A percentile compares a stretch with the other conserved stretches of the same genome.
Conservation (phyloP, 1,284 basidiomycete genomes). For the Hemileia vastatrix region DNA sequence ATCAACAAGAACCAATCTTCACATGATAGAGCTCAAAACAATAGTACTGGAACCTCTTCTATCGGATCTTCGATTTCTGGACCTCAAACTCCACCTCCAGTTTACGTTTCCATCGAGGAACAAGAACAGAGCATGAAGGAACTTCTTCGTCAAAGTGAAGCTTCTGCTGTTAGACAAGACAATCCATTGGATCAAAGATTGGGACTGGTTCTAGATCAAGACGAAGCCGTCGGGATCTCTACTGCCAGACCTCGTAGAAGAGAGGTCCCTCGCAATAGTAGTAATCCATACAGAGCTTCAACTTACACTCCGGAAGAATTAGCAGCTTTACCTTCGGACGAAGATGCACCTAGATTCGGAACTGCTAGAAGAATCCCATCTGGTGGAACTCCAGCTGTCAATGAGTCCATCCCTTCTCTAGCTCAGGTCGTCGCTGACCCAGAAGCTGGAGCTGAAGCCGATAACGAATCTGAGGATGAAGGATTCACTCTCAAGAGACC, state of each 20-base stretch:
- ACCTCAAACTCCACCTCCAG: background rate
- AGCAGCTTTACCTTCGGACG: conserved; percentile 10
- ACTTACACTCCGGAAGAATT: conserved; percentile 33
- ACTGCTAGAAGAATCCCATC: background rate
- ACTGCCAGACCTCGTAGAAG: background rate
- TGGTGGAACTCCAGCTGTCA: background rate
- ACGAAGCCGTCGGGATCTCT: background rate
- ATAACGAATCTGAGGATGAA: background rate
- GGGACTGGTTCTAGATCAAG: background rate
- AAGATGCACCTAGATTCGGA: background rate
- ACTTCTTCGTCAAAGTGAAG: background rate
- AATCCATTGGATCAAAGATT: background rate
- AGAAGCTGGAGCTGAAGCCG: background rate
- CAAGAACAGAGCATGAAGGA: background rate
- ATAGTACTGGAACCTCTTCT: background rate
- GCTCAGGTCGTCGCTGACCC: background rate
- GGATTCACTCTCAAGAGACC: background rate
- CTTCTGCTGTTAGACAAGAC: background rate
- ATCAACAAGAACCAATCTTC: background rate
- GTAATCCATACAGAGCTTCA: conserved; percentile 31
- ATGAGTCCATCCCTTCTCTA: background rate
- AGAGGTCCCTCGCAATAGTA: background rate
- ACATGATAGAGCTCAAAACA: background rate
- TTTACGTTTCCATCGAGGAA: background rate
- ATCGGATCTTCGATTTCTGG: background rate